Conservation (phyloP, 108 stramenopile genomes). For the Nitzschia inconspicua region DNA sequence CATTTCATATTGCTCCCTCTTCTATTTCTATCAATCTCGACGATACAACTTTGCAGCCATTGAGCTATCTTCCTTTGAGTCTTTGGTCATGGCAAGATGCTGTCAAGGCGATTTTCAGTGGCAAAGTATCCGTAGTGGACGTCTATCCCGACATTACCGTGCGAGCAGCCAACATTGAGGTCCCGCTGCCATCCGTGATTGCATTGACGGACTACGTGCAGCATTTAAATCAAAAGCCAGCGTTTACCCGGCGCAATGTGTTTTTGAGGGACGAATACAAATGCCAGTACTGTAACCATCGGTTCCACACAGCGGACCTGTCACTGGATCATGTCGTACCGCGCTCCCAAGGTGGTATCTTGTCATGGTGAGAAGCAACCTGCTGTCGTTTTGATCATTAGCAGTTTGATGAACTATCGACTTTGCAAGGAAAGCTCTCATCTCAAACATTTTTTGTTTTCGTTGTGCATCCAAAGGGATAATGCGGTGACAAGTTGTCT, state of each 20-base stretch:
- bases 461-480: slow-evolving; percentile 37
- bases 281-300: slow-evolving; percentile 76
- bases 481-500: slow-evolving; percentile 79
- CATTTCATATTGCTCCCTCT: neutral
- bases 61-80: slow-evolving; percentile 63
- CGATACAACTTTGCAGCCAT: slow-evolving; percentile 1
- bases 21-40: neutral
- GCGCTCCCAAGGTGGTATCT: slow-evolving; percentile 59
- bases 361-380: slow-evolving; percentile 72
- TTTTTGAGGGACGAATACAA: slow-evolving; percentile 82
- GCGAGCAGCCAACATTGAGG: slow-evolving; percentile 66
- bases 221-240: slow-evolving; percentile 39
- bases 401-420: too few relatives aligned
- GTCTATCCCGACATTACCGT: slow-evolving; percentile 71
- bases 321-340: slow-evolving; percentile 82
- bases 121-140: slow-evolving; percentile 83
- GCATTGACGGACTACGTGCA: slow-evolving; percentile 74
- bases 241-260: slow-evolving; percentile 84
- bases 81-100: slow-evolving; percentile 86
- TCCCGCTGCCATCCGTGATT: slow-evolving; percentile 78
- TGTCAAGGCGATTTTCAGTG: slow-evolving; percentile 78
- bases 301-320: slow-evolving; percentile 68
- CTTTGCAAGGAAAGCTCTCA: too few relatives aligned
- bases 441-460: neutral
- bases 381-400: too few relatives aligned